phyloP scores from a whole-genome alignment of 768 basidiomycete genomes.

The Chalciporus pseudorubinellus region DNA sequence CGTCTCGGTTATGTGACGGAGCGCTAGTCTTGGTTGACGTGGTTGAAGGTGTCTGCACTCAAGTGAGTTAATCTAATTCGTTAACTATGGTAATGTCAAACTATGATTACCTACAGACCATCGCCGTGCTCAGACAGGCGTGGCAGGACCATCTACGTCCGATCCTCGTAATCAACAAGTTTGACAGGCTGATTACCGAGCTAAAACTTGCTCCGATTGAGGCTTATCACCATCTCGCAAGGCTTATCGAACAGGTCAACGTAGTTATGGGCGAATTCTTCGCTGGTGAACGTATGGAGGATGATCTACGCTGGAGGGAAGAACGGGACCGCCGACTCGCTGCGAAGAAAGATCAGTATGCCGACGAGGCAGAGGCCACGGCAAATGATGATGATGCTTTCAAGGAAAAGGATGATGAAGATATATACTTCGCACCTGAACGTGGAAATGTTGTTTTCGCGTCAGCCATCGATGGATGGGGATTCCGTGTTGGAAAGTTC shows the following conservation, averaged over 20 bases:
- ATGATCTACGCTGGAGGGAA: slow-evolving; percentile 92
- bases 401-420: slow-evolving; percentile 96
- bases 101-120: slow-evolving; percentile 56
- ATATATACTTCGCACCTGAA: slow-evolving; percentile 96
- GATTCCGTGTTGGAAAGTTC: slow-evolving; percentile 91
- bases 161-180: slow-evolving; percentile 94
- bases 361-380: slow-evolving; percentile 61
- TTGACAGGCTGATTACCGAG: slow-evolving; percentile 92
- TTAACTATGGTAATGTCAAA: no score
- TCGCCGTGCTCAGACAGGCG: slow-evolving; percentile 92
- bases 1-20: slow-evolving; percentile 91
- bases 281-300: slow-evolving; percentile 94
- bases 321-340: slow-evolving; percentile 82
- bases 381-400: slow-evolving; percentile 66
- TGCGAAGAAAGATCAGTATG: slow-evolving; percentile 66
- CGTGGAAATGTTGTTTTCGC: slow-evolving; percentile 96
- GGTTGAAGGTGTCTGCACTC: slow-evolving; percentile 97
- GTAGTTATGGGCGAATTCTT: slow-evolving; percentile 98
- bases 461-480: slow-evolving; percentile 96
- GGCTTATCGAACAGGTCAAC: slow-evolving; percentile 95
- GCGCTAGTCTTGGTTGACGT: slow-evolving; percentile 94
- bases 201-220: slow-evolving; percentile 88
- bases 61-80: slow-evolving; percentile 48
- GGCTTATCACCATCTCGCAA: slow-evolving; percentile 91
- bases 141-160: slow-evolving; percentile 88